Evolutionary conservation across 2,329 filamentous ascomycete genomes (phyloP), one percentile per base, ranked within the genome.

Genomic region (Ceratocystis alfenasii): DNA sequence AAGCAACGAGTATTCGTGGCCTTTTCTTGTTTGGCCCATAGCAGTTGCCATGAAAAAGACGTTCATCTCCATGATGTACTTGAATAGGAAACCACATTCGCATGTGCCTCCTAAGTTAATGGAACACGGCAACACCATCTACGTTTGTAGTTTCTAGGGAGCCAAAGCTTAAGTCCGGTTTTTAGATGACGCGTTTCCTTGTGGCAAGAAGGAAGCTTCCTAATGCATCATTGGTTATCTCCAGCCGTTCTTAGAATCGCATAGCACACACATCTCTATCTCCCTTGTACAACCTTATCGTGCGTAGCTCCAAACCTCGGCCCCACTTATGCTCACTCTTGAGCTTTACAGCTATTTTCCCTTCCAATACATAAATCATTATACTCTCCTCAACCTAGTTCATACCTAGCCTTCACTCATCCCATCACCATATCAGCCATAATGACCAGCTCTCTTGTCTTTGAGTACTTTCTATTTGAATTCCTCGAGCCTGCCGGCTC

Each of bases 391-490:
- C 3, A 1, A 15, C 22, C 6, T 48, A 46, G 25, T n/a, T 15
- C 22, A 12, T 50, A 64, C 5, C 44, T 45, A 25, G 25, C 17
- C 50, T 48, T n/a, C 36, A 50, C 53, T 53, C 22, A 25, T 20
- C n/a, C 55, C 15, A n/a, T 8, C 55, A 12, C 55, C 10, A 28
- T 15, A 53, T 25, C 48, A 41, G 17, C 68, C 66, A 69, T 60
- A 64, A 74, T 75, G 70, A 67, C 73, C 5, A 64, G 70, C 65
- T 68, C 67, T 45, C 69, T 72, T 63, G 66, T 70, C 65, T 67
- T 75, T 69, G 72, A 75, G 46, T 68, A 75, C 63, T 71, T 72
- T 66, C 70, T 71, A 66, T 68, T 76, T 69, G 72, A 70, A 65
- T 74, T 76, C 70, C 73, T 72, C 64, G 70, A 71, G 22, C 68